Evolutionary conservation across 1,284 basidiomycete species (phyloP), one percentile per base, ranked within the genome.

Genomic region (Thecaphora frezii): DNA sequence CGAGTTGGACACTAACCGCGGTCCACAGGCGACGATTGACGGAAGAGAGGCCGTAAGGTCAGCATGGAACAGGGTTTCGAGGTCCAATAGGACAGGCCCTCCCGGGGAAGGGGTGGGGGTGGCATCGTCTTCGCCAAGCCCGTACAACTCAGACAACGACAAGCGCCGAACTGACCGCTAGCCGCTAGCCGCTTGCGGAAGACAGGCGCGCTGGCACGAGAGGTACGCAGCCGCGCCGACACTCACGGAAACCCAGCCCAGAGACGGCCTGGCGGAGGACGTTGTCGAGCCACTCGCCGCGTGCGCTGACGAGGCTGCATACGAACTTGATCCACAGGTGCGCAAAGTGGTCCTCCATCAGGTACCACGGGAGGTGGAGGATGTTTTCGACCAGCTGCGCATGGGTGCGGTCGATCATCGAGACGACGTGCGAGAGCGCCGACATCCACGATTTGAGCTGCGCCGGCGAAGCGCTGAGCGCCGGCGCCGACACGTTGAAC

Each of bases 231-330:
- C 33, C 46, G 44, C 28, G 28, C 28, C 39, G 50, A 49, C 36
- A n/a, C 47, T 53, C 44, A 37, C 58, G 64, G 37, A 53, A 68
- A n/a, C 55, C 61, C 1, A 97, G 85, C 14, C 91, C 91, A 55
- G 87, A 87, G 8, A 92, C 86, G 38, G 90, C 87, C 79, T 86
- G 91, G 51, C 84, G 84, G 12, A 97, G 84, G 10, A 97, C 87
- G 57, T 89, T 84, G 33, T 87, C 88, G 28, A 96, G 84, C 82
- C 96, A 98, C 80, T 94, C 91, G 58, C 91, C 89, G 61, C 90
- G 83, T n/a, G 94, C 92, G 66, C 89, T 92, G 65, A 97, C 86
- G 37, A 99, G 86, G 82, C 93, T 90, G 42, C 91, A 90, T 43
- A 93, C 86, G 76, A 97, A 97, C 36, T 70, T 62, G 53, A 72